A percentile compares a stretch with the other conserved stretches of the same genome.
These are phyloP conservation scores for Didymella glomerata DNA, from an alignment of 2,329 filamentous ascomycete genomes.

Conservation along the genomic window DNA sequence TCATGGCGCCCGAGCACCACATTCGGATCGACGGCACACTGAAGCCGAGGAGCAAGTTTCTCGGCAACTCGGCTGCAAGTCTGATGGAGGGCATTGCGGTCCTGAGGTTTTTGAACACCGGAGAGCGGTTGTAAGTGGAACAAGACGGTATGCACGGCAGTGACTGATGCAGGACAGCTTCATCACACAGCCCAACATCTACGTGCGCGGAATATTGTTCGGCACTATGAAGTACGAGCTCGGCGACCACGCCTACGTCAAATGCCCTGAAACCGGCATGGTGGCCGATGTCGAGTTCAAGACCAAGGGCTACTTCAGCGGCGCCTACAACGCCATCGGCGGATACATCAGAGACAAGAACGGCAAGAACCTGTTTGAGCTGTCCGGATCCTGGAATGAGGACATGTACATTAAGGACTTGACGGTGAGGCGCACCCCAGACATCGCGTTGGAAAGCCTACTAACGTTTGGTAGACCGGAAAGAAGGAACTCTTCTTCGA, in stretches of 20 bases:
- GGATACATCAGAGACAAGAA: constrained; percentile 88
- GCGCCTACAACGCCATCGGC: constrained; percentile 95
- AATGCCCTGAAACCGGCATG: constrained; percentile 86
- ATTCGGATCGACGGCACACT: constrained; percentile 95
- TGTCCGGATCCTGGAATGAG: constrained; percentile 89
- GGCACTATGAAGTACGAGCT: constrained; percentile 99
- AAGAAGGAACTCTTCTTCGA: constrained; percentile 92
- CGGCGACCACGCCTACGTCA: constrained; percentile 91
- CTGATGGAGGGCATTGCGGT: constrained; percentile 98
- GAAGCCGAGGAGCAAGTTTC: constrained; percentile 92
- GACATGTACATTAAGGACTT: constrained; percentile 93
- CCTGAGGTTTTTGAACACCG: constrained; percentile 80
- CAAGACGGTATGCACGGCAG: neutral
- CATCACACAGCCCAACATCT: constrained; percentile 98
- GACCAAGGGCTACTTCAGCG: constrained; percentile 95
- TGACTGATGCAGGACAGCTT: constrained; percentile 65
- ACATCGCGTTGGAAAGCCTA: neutral
- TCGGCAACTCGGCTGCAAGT: constrained; percentile 96
- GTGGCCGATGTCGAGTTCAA: constrained; percentile 97
- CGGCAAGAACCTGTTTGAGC: constrained; percentile 86
- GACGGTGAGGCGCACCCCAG: constrained; percentile 61
- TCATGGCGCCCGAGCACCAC: constrained; percentile 91
- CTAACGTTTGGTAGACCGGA: constrained; percentile 70
- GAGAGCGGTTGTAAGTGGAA: constrained; percentile 82
- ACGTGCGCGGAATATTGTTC: constrained; percentile 93